phyloP scores from a whole-genome alignment of 2,329 filamentous ascomycete species.

The Sphaerulina vaccinii region DNA sequence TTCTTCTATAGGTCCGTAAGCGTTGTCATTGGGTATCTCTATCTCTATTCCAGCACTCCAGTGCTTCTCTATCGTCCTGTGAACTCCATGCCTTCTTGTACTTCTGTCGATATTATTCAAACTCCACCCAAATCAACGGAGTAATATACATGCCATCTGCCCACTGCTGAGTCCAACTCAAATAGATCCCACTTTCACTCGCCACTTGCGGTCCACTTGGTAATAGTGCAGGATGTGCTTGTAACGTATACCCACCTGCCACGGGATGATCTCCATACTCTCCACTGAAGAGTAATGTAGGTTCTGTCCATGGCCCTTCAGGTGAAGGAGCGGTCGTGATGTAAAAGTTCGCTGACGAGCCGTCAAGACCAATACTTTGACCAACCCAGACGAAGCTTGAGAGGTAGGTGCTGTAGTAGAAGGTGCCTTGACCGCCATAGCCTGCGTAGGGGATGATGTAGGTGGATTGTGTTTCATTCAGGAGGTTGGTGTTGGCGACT shows the following conservation, averaged over 20 bases:
- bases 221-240: slow-evolving; percentile 27
- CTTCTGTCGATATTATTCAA: slow-evolving; percentile 19
- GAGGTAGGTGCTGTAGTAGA: slow-evolving; percentile 33
- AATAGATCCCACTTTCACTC: slow-evolving; percentile 21
- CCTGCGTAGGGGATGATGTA: slow-evolving; percentile 29
- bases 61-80: no score
- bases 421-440: slow-evolving; percentile 33
- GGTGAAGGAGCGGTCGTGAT: slow-evolving; percentile 33
- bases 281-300: slow-evolving; percentile 23
- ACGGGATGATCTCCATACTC: slow-evolving; percentile 21
- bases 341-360: slow-evolving; percentile 28
- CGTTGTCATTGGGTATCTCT: no score
- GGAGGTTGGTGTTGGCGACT: neutral
- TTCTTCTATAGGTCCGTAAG: no score
- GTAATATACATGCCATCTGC: slow-evolving; percentile 19
- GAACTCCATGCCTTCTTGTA: no score
- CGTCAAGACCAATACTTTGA: slow-evolving; percentile 14
- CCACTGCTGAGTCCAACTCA: slow-evolving; percentile 28
- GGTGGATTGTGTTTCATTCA: neutral
- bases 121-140: slow-evolving; percentile 26
- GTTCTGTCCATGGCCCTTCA: slow-evolving; percentile 35
- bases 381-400: slow-evolving; percentile 36
- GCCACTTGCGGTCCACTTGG: slow-evolving; percentile 15
- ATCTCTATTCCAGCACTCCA: no score
- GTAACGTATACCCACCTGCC: slow-evolving; percentile 21